phyloP scores from a whole-genome alignment of 2,329 filamentous ascomycete species.

The Trichothecium sympodiale region DNA sequence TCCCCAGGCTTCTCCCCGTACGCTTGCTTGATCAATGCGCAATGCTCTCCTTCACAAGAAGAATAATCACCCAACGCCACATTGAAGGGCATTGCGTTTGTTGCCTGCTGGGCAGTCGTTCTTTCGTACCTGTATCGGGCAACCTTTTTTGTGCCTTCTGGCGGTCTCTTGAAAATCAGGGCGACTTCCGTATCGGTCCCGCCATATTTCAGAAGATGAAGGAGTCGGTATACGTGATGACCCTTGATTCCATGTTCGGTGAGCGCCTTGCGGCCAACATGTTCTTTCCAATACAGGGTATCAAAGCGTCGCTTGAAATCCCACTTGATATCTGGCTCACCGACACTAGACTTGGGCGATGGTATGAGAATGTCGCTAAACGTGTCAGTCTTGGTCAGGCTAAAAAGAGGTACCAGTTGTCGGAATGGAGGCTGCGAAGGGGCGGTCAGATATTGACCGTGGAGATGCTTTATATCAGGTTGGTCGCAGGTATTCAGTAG shows the following conservation, averaged over 20 bases:
- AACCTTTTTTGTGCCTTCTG: slow-evolving; percentile 28
- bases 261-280: slow-evolving; percentile 42
- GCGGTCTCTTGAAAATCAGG: slow-evolving; percentile 41
- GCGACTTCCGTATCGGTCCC: slow-evolving; percentile 35
- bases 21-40: slow-evolving; percentile 14
- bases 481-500: slow-evolving; percentile 64
- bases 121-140: slow-evolving; percentile 34
- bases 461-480: slow-evolving; percentile 62
- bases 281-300: slow-evolving; percentile 65
- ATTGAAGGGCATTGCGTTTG: slow-evolving; percentile 40
- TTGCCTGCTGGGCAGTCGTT: slow-evolving; percentile 41
- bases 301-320: slow-evolving; percentile 52
- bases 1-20: slow-evolving; percentile 18
- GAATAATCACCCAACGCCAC: slow-evolving; percentile 49
- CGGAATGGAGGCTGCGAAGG: slow-evolving; percentile 50
- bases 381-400: slow-evolving; percentile 58
- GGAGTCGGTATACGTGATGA: slow-evolving; percentile 56
- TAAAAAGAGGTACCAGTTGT: slow-evolving; percentile 63
- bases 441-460: slow-evolving; percentile 61
- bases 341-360: slow-evolving; percentile 26
- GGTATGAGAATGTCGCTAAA: slow-evolving; percentile 73
- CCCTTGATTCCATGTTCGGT: slow-evolving; percentile 21
- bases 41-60: slow-evolving; percentile 37
- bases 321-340: slow-evolving; percentile 27
- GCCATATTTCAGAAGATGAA: slow-evolving; percentile 56